Base-by-base conservation (phyloP, 345 rosid species). In the Eucalyptus camaldulensis region DNA sequence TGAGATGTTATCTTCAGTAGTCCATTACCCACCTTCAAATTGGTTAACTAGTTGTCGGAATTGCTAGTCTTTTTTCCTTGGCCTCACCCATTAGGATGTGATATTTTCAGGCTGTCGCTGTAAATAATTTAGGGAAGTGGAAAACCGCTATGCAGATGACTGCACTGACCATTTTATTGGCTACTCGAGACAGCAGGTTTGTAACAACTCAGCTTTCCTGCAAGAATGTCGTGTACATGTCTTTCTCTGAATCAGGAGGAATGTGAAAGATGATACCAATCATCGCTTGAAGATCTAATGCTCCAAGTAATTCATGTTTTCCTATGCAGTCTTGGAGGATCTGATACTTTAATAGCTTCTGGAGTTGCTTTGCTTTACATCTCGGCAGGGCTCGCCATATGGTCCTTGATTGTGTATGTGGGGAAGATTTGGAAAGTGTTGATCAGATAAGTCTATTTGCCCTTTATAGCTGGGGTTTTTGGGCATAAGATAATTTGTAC, bases 121-220 rank as follows among this genome's bases (percentile, higher is more conserved):
- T 98, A 89, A 98, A 96, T 95, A 98, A 94, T 90, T 92, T 98
- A 93, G 99, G 99, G 60, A 98, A 98, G 91, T 97, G 99, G 99
- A 98, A 98, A 96, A 98, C 99, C 22, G 99, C 99, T 31, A 92
- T 98, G 50, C 99, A 98, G 94, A 98, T 98, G 99, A 93, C 89
- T 90, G 99, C 99, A 7, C 89, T 98, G 87, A 97, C 96, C 89
- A 95, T 98, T 93, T 97, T 98, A 58, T 93, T 98, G 87, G 98
- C 97, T 76, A 95, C 96, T 88, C 94, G 97, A 91, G 98, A 97
- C 90, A 94, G 94, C 95, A 95, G 96, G 98, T 96, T 62, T 19
- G 54, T 40, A 21, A 22, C 85, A 40, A 40, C 8, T 40, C 11
- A 21, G 85, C 85, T 40, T 76, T 76, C 47, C 47, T 37, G 81